Evolutionary conservation across 805 yeast species (phyloP), one percentile per base, ranked within the genome.

Genomic region (Kodamaea restingae): DNA sequence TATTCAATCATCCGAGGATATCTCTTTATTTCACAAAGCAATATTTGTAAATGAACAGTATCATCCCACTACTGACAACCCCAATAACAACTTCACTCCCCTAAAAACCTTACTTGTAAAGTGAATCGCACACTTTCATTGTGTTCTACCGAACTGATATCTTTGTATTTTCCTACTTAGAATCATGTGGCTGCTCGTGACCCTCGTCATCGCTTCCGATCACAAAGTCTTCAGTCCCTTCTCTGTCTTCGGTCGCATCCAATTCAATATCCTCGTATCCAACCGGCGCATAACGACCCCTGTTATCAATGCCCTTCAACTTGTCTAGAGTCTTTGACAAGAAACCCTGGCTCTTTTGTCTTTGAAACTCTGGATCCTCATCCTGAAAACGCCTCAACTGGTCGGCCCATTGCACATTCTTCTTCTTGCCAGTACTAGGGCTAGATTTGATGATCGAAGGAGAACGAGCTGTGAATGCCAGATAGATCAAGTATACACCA

Each of bases 181-280:
- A 20, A 5, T 20, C 22, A 8, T 8, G 22, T 20, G 22, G 22
- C 8, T 20, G 22, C 22, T 25, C 27, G 11, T 35, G 33, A 18
- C 24, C 48, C 35, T 74, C 78, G 26, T 73, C 78, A 36, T 74
- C 79, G 47, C 75, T 70, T 24, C 61, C 72, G 34, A 74, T 67
- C n/a, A 70, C 60, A 40, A 74, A 73, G 27, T 71, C 71, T 40
- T 70, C 74, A 3, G 29, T 40, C n/a, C 40, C 40, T 8, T 8
- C 18, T 10, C 18, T 14, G 18, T 14, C 18, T 20, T 20, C 22
- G 22, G 22, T 20, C 7, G 22, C 22, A 10, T 30, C 32, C 41
- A 43, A 15, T 32, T 43, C 47, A 9, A 43, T 41, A 25, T 69
- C 73, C 35, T 63, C 65, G 28, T 43, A 40, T 9, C 50, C 39